phyloP scores from a whole-genome alignment of 495 filamentous ascomycete genomes.

The Letharia columbiana region DNA sequence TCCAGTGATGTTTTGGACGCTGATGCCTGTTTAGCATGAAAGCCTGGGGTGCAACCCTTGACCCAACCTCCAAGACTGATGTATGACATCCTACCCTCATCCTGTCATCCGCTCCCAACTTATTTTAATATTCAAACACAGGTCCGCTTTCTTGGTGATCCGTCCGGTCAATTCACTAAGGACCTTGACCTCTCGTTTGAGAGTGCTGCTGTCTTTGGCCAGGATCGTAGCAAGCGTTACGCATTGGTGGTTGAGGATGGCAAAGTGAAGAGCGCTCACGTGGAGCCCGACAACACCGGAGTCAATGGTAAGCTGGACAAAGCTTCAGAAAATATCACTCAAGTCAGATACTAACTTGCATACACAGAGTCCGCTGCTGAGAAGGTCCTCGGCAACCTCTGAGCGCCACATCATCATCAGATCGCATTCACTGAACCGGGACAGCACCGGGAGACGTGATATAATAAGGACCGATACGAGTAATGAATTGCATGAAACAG shows the following conservation, averaged over 20 bases:
- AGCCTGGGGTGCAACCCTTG: slow-evolving; percentile 69
- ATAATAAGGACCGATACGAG: neutral
- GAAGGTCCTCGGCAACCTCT: slow-evolving; percentile 48
- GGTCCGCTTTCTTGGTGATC: slow-evolving; percentile 89
- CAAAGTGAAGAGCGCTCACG: slow-evolving; percentile 62
- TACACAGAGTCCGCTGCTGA: slow-evolving; percentile 59
- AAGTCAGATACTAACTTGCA: neutral
- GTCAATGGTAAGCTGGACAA: slow-evolving; percentile 53
- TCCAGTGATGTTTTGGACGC: neutral
- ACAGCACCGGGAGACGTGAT: neutral
- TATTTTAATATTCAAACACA: slow-evolving; percentile 23
- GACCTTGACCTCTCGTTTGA: slow-evolving; percentile 82
- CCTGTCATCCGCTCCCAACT: slow-evolving; percentile 10
- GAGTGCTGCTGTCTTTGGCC: slow-evolving; percentile 73
- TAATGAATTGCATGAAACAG: neutral
- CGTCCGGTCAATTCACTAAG: slow-evolving; percentile 71
- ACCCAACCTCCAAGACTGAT: slow-evolving; percentile 60
- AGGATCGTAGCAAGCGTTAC: slow-evolving; percentile 80
- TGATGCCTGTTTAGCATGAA: slow-evolving; percentile 55
- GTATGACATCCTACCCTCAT: slow-evolving; percentile 44
- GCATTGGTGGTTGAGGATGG: slow-evolving; percentile 70
- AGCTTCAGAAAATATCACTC: neutral
- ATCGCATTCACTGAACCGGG: neutral
- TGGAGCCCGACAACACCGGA: slow-evolving; percentile 93
- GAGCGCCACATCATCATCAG: neutral